Evolutionary conservation across 108 stramenopile species (phyloP), one percentile per base, ranked within the genome.

Genomic region (Pseudonitzschia pungens): DNA sequence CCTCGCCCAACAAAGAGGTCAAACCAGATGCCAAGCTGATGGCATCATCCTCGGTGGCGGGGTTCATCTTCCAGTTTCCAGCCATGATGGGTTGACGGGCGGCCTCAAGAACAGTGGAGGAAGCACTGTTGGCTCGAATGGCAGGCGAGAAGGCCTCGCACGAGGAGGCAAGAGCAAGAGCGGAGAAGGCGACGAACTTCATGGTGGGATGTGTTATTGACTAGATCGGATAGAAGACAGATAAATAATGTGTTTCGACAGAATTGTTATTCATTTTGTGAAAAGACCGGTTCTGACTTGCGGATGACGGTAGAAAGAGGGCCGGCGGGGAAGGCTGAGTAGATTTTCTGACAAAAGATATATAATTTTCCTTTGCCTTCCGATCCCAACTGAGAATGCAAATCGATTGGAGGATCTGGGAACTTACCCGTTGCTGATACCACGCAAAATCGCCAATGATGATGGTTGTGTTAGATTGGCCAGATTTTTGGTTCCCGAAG

Each of bases 11-110:
- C 26, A 81, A 65, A 26, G 68, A 85, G 40, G 59, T 66, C n/a
- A 71, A 33, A 18, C 20, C 66, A 29, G 52, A 65, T 14, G 78
- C 87, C 42, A 92, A 88, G 6, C 56, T 52, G 45, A 88, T 32
- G 28, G 92, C 92, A 75, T 93, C 91, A 11, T 77, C 83, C 58
- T 88, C 86, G 40, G 89, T 85, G 50, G 73, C 65, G 48, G 95
- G 95, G 52, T 93, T 96, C 79, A 96, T 77, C 84, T 98, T 98
- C 97, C 97, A 98, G 86, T 98, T 98, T 57, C 97, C 97, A 18
- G 91, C 81, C 71, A 97, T 96, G 82, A 98, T 90, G 21, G 97
- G 92, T 50, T 84, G 84, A 20, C 86, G 74, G 16, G 67, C 77
- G 60, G 66, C 66, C 7, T 48, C 45, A 14, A 67, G 44, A 4